Evolutionary conservation across 169 alveolate genomes (phyloP).

Genomic region (Eimeria acervulina): DNA sequence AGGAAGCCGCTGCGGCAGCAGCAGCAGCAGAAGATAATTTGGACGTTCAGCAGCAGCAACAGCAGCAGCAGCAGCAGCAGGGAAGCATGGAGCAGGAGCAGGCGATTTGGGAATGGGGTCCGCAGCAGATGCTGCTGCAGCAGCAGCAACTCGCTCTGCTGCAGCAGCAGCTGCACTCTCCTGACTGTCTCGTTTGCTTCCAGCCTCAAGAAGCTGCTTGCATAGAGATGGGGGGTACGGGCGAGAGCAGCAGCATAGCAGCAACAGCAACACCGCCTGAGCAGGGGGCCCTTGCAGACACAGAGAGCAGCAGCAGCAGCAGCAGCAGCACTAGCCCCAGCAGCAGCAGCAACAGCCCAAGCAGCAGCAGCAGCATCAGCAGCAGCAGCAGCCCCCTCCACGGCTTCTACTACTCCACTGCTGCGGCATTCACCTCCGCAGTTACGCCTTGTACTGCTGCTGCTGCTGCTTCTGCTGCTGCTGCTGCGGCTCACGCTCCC

Average conservation of each 20-base stretch:
- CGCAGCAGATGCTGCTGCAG: background rate
- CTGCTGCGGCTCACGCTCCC: background rate
- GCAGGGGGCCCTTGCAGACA: background rate
- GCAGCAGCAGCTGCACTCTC: conserved; percentile 59
- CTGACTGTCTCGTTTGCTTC: conserved; percentile 12
- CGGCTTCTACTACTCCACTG: background rate
- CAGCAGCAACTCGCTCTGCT: conserved; percentile 47
- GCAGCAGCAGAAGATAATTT: background rate
- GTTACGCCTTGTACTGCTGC: background rate
- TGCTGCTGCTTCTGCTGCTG: conserved; percentile 1
- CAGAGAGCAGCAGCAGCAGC: background rate
- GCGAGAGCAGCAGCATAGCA: conserved; percentile 64
- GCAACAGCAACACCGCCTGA: background rate
- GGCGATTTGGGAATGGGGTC: too few species aligned
- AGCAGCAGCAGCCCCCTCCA: background rate
- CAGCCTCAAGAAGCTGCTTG: conserved; percentile 51
- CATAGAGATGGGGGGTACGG: background rate
- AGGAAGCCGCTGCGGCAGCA: conserved; percentile 30
- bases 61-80: conserved; percentile 26
- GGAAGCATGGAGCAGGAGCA: background rate
- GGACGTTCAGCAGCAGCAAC: background rate
- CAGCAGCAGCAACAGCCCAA: background rate
- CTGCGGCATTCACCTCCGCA: background rate
- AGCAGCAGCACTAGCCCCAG: conserved; percentile 8
- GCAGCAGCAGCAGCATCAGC: conserved; percentile 20